Conservation (phyloP, 306 rosid genomes). For the Cucurbita ficifolia region DNA sequence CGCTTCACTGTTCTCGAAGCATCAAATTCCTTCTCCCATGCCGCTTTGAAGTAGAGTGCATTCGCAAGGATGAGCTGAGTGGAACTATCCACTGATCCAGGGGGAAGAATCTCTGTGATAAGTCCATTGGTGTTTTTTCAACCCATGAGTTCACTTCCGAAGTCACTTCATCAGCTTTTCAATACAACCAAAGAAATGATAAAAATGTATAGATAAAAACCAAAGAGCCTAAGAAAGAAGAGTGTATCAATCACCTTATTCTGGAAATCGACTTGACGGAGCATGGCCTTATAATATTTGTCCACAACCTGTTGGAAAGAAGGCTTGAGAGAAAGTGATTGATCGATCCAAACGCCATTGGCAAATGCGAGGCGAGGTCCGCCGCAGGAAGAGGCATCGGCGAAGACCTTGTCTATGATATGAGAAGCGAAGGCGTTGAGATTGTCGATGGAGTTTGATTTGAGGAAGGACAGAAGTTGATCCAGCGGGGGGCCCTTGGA, state of each 20-base stretch:
- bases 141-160: constrained; percentile 48
- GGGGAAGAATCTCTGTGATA: constrained; percentile 31
- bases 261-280: constrained; percentile 43
- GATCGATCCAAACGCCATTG: constrained; percentile 53
- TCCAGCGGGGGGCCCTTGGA: constrained; percentile 47
- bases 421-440: constrained; percentile 48
- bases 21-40: constrained; percentile 45
- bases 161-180: too few relatives aligned
- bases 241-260: constrained; percentile 26
- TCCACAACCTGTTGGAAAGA: constrained; percentile 50
- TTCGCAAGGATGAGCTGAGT: constrained; percentile 46
- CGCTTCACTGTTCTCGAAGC: constrained; percentile 29
- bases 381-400: constrained; percentile 44
- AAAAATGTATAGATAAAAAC: too few relatives aligned
- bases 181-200: too few relatives aligned
- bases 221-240: too few relatives aligned
- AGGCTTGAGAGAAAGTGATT: constrained; percentile 36
- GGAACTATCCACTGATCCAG: constrained; percentile 14
- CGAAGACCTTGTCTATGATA: constrained; percentile 29
- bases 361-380: constrained; percentile 60
- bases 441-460: constrained; percentile 33
- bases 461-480: constrained; percentile 67
- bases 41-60: constrained; percentile 74
- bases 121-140: constrained; percentile 37
- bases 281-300: constrained; percentile 32